These are phyloP conservation scores for Xylariaceae sp. DNA, from an alignment of 2,329 filamentous ascomycete genomes.

Conservation along the genomic window DNA sequence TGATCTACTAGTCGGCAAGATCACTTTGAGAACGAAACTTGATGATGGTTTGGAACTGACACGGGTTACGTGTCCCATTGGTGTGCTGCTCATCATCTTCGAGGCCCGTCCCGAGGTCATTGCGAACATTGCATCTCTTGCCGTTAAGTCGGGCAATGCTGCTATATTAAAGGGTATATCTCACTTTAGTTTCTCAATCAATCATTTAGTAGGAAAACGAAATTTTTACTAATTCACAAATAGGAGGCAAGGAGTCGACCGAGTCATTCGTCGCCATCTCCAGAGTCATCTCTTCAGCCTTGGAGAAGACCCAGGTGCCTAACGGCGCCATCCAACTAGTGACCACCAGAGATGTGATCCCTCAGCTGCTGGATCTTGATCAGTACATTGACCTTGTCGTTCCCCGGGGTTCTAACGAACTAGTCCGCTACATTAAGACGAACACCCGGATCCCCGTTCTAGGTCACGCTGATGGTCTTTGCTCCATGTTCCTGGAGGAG, in stretches of 20 bases:
- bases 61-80: conserved; percentile 88
- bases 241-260: conserved; percentile 87
- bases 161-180: conserved; percentile 82
- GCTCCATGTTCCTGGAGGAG: conserved; percentile 75
- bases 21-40: conserved; percentile 76
- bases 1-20: conserved; percentile 63
- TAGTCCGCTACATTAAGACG: conserved; percentile 84
- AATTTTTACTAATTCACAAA: background rate
- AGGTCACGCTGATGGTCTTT: conserved; percentile 92
- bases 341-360: conserved; percentile 84
- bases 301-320: conserved; percentile 69
- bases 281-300: conserved; percentile 71
- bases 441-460: conserved; percentile 92
- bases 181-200: too few species aligned
- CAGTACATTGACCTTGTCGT: conserved; percentile 91
- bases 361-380: conserved; percentile 80
- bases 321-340: conserved; percentile 88
- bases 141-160: conserved; percentile 95
- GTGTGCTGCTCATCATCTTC: conserved; percentile 97
- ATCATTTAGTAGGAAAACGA: background rate
- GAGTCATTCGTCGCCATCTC: conserved; percentile 94
- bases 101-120: conserved; percentile 97
- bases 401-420: conserved; percentile 82
- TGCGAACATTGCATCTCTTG: conserved; percentile 91
- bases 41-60: conserved; percentile 84